A percentile compares a stretch with the other conserved stretches of the same genome.
Conservation (phyloP, 768 basidiomycete genomes). For the Postia placenta region DNA sequence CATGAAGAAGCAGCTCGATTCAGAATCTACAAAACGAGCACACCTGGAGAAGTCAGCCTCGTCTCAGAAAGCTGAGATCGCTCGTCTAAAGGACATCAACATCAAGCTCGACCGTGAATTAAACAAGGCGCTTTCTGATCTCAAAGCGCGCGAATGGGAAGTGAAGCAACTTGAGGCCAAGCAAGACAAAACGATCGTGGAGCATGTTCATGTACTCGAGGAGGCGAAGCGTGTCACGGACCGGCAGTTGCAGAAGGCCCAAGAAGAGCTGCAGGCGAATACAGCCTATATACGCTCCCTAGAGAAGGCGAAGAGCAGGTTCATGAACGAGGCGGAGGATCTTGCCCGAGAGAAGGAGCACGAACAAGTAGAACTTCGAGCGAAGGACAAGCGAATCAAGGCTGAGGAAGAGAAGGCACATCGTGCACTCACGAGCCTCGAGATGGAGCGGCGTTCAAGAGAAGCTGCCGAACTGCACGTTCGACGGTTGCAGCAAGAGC, state of each 20-base stretch:
- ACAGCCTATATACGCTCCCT: constrained; percentile 77
- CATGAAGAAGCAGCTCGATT: constrained; percentile 64
- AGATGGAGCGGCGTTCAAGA: constrained; percentile 60
- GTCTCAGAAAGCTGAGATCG: constrained; percentile 63
- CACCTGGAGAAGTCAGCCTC: constrained; percentile 66
- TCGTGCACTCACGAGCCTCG: constrained; percentile 51
- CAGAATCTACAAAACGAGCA: constrained; percentile 64
- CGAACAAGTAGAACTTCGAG: constrained; percentile 58
- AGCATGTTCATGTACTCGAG: constrained; percentile 94
- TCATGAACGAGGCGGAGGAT: constrained; percentile 82
- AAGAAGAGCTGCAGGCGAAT: constrained; percentile 70
- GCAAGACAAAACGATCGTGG: constrained; percentile 97
- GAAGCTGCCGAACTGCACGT: constrained; percentile 61
- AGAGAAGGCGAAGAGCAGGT: constrained; percentile 70
- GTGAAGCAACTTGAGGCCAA: constrained; percentile 78
- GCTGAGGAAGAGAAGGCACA: constrained; percentile 55
- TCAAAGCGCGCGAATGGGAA: constrained; percentile 81
- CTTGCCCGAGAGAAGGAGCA: constrained; percentile 65
- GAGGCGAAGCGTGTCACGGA: constrained; percentile 95
- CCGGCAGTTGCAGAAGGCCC: constrained; percentile 78
- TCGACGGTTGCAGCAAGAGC: constrained; percentile 54
- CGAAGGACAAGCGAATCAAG: constrained; percentile 61
- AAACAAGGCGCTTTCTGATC: constrained; percentile 72
- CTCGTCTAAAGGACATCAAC: constrained; percentile 60
- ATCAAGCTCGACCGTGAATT: constrained; percentile 73